Percentiles rank a stretch among this genome's conserved stretches.
phyloP scores from a whole-genome alignment of 352 stramenopile species.

The Globisporangium acanthophoron region DNA sequence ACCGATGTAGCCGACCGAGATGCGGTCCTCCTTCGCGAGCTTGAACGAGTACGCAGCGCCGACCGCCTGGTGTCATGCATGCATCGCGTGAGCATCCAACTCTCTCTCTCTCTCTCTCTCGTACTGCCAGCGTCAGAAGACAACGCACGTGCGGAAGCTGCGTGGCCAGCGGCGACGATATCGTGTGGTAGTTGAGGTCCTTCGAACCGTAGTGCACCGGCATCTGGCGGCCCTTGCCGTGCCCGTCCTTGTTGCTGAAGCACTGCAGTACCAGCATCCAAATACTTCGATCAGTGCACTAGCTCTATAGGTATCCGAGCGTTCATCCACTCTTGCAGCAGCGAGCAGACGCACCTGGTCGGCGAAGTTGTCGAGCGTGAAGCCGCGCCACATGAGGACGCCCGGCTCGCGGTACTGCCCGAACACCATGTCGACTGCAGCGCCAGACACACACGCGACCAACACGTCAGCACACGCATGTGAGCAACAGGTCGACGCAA shows the following conservation, averaged over 20 bases:
- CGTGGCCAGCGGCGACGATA: conserved; percentile 95
- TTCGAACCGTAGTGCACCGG: conserved; percentile 97
- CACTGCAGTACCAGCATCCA: conserved; percentile 37
- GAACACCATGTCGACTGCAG: conserved; percentile 91
- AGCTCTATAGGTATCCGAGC: background rate
- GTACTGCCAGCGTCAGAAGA: background rate
- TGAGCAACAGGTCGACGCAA: no score
- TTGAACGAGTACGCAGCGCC: conserved; percentile 97
- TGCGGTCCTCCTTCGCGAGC: conserved; percentile 85
- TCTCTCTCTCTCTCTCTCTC: background rate
- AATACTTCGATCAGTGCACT: background rate
- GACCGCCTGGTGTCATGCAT: conserved; percentile 71
- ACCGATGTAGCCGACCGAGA: conserved; percentile 95
- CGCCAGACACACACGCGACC: background rate
- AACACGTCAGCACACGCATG: background rate
- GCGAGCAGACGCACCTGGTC: conserved; percentile 69
- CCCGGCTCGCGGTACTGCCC: conserved; percentile 97
- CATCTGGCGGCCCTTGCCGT: conserved; percentile 97
- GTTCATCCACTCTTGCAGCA: background rate
- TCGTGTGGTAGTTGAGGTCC: conserved; percentile 96
- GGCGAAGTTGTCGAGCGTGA: conserved; percentile 95
- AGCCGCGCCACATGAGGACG: conserved; percentile 98
- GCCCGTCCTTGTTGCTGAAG: conserved; percentile 94
- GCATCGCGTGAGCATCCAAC: background rate
- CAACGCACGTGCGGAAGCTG: conserved; percentile 91